Evolutionary conservation across 1,139 yeast species (phyloP), one percentile per base, ranked within the genome.

Genomic region (Entelexis paramagnoliae): DNA sequence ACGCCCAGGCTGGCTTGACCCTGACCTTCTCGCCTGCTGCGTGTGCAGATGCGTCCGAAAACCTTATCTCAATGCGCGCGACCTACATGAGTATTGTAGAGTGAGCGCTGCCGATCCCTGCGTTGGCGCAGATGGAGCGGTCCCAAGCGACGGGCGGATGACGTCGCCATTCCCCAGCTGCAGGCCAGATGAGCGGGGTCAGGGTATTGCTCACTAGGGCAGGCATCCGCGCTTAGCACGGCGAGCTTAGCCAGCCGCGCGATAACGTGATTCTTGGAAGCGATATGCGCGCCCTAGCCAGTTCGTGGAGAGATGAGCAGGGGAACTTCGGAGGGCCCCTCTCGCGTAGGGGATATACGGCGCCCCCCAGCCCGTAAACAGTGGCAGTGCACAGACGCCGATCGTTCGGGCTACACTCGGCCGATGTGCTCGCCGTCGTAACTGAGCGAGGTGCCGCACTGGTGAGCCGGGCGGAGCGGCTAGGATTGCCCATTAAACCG

Each of bases 31-130:
- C 32, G 20, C 41, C 28, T 13, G 28, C 41, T 36, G 41, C 41
- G 19, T 7, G 16, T 40, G 33, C 34, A 13, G 17, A 29, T 41
- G 33, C 34, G 26, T 17, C 4, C 2, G 34, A 22, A 41, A 41
- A 41, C 45, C 45, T 41, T 41, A 41, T 41, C 45, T 41, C 45
- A n/a, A 41, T 29, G 45, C 45, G 34, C 42, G 9, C 34, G 19
- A 13, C 20, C 17, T 41, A 29, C 45, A 41, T 28, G 45, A 41
- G 26, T 11, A 41, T 41, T 41, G 45, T 6, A n/a, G 14, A 26
- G 14, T n/a, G 11, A 41, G 45, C 45, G 45, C 45, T 41, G 45
- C 17, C 45, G 45, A 41, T 41, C 34, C 33, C 28, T 41, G 42
- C 42, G 13, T 39, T n/a, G 3, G 28, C 34, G 34, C 45, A 41